Evolutionary conservation across 2,329 filamentous ascomycete genomes (phyloP), one percentile per base, ranked within the genome.

Genomic region (Aspergillus awamori): DNA sequence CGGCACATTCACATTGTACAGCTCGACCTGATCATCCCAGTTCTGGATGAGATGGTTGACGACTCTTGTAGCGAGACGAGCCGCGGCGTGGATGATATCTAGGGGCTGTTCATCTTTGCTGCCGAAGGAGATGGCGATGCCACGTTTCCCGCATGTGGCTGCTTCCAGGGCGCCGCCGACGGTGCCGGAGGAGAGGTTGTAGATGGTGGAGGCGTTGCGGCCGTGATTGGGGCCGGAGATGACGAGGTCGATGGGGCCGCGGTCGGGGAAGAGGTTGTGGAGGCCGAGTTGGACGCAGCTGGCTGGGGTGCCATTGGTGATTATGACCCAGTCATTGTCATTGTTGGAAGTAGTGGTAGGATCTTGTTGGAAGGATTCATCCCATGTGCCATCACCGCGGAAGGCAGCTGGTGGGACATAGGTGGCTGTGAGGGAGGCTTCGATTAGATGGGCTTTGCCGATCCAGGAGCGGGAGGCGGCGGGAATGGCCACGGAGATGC

Each of bases 381-480:
- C 64, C 88, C 88, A 76, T 43, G 73, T 70, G 58, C 89, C 86
- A 53, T 86, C 84, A 63, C 83, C 74, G 59, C 76, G 76, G 30
- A 86, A 81, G 8, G 82, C 81, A 39, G 80, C 80, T 0, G 84
- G 84, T 4, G 88, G 88, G 76, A 92, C 95, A 80, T 94, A 96
- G 43, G 85, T 82, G 6, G 92, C 92, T 76, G 88, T 91, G 63
- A 95, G 84, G 1, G 89, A 88, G 75, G 93, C 88, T 65, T 93
- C 93, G 71, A 97, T 93, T 72, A 97, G 89, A 78, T 97, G 93
- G 1, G 93, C 93, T 81, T 97, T 97, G 69, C 92, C 93, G 73
- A 97, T 97, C 93, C 93, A 97, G 20, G 92, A 96, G 57, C 93
- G 88, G 75, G 97, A 94, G 5, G 87, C 88, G 74, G 96, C 86